Evolutionary conservation across 2,329 filamentous ascomycete genomes (phyloP).

Genomic region (Penicillium aurantiogriseum): DNA sequence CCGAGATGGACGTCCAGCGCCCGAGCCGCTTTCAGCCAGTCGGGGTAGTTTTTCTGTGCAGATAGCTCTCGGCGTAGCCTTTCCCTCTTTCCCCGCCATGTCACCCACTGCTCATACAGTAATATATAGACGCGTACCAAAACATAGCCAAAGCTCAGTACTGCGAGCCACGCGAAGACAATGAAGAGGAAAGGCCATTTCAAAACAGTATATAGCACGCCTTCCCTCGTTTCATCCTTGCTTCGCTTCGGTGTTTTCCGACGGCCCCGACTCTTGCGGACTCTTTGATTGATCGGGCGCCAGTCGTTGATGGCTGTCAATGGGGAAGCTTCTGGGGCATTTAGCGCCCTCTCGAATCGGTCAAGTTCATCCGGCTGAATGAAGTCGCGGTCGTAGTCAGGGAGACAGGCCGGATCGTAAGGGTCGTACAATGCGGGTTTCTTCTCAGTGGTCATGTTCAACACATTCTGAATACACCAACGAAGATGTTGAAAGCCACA

Average conservation of each 20-base stretch:
- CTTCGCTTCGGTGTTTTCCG: slow-evolving; percentile 53
- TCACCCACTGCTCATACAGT: slow-evolving; percentile 84
- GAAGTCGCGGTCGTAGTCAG: slow-evolving; percentile 79
- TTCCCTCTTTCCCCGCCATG: slow-evolving; percentile 81
- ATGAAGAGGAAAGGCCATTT: slow-evolving; percentile 88
- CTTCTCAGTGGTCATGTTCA: slow-evolving; percentile 31
- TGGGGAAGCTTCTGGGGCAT: slow-evolving; percentile 73
- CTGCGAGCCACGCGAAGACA: slow-evolving; percentile 75
- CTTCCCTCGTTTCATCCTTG: slow-evolving; percentile 91
- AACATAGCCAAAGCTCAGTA: slow-evolving; percentile 72
- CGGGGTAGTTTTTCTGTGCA: slow-evolving; percentile 69
- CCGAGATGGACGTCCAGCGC: slow-evolving; percentile 78
- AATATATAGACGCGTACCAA: slow-evolving; percentile 85
- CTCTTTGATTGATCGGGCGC: slow-evolving; percentile 78
- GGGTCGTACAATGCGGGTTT: slow-evolving; percentile 45
- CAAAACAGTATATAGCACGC: slow-evolving; percentile 80
- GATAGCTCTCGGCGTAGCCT: slow-evolving; percentile 69
- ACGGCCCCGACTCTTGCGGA: slow-evolving; percentile 51
- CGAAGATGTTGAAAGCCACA: neutral
- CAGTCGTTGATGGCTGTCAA: slow-evolving; percentile 93
- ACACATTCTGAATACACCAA: slow-evolving; percentile 25
- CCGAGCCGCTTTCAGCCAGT: slow-evolving; percentile 79
- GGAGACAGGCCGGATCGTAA: slow-evolving; percentile 68
- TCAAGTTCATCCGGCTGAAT: slow-evolving; percentile 68
- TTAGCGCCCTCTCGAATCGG: slow-evolving; percentile 76